Base-by-base conservation (phyloP, 768 basidiomycete species). In the Phallus indusiatus region DNA sequence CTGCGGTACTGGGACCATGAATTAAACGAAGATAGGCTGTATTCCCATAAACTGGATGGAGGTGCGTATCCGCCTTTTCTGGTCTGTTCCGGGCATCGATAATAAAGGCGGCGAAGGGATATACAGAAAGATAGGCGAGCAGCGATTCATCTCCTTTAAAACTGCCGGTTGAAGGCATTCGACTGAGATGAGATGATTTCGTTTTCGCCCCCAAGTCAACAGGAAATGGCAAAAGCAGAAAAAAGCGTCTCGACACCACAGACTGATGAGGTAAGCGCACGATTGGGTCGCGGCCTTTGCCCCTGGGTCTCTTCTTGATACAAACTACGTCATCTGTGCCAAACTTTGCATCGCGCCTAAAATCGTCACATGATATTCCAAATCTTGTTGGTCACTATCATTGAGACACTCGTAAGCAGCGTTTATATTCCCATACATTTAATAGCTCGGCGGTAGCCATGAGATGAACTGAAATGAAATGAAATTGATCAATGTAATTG, bases 71-170 rank as follows among this genome's bases (percentile, higher is more conserved):
- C 12, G 35, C 48, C 36, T 61, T 59, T 14, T 59, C 64, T 8
- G 58, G 24, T 16, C 28, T 53, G 20, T 55, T 47, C 28, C 57
- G 60, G 7, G 18, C 61, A 22, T 60, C 42, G 16, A 66, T 51
- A 10, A 64, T 59, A 46, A 66, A 66, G 17, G 65, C 65, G 17
- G 65, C 61, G 46, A 60, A 62, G 1, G 65, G 65, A 50, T 66
- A 65, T 5, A 46, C 56, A 42, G 61, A 21, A 33, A 61, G 56
- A 35, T 59, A 61, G 11, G 48, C 28, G 8, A 61, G 24, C 17
- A 53, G 59, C 16, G 50, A 42, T 33, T 24, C 37, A 5, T 21
- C 37, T 18, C 48, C 37, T 20, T 28, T 50, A 34, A 51, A 46
- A 6, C 22, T n/a, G 36, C 21, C 34, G 37, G 5, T 33, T 33